Evolutionary conservation across 345 rosid genomes (phyloP).

Genomic region (Corchorus olitorius): DNA sequence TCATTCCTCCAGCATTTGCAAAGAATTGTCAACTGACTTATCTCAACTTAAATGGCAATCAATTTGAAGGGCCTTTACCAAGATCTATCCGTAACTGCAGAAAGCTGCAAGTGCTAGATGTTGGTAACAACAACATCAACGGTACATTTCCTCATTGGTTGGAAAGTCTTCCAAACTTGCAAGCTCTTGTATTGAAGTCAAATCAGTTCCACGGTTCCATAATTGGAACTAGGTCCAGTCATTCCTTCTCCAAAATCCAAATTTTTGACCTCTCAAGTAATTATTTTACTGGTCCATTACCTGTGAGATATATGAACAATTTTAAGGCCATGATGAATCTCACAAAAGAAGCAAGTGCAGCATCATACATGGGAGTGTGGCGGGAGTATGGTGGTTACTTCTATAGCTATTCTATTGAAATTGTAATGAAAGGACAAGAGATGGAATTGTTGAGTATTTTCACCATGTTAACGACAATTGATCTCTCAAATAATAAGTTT

Average conservation of each 20-base stretch:
- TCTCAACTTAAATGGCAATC: conserved; percentile 29
- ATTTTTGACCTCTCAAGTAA: conserved; percentile 35
- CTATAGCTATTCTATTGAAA: background rate
- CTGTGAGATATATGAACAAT: background rate
- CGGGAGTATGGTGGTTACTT: background rate
- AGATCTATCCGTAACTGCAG: conserved; percentile 26
- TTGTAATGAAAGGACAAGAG: conserved; percentile 22
- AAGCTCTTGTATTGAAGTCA: conserved; percentile 28
- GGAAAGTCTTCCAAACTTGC: conserved; percentile 22
- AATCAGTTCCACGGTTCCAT: conserved; percentile 31
- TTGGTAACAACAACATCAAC: conserved; percentile 32
- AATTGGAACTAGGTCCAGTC: background rate
- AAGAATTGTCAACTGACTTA: background rate
- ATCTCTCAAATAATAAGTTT: conserved; percentile 33
- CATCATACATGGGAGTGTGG: background rate
- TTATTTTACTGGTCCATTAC: conserved; percentile 31
- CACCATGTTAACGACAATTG: conserved; percentile 7
- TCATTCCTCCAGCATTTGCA: conserved; percentile 10
- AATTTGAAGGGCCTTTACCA: conserved; percentile 28
- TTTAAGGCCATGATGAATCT: conserved; percentile 9
- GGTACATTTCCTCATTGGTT: conserved; percentile 36
- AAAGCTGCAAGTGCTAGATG: conserved; percentile 27
- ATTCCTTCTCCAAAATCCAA: conserved; percentile 23
- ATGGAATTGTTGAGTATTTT: conserved; percentile 4
- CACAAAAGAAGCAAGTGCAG: background rate